Conservation (phyloP, 139 green algal species). For the Coccomyxa sp. region DNA sequence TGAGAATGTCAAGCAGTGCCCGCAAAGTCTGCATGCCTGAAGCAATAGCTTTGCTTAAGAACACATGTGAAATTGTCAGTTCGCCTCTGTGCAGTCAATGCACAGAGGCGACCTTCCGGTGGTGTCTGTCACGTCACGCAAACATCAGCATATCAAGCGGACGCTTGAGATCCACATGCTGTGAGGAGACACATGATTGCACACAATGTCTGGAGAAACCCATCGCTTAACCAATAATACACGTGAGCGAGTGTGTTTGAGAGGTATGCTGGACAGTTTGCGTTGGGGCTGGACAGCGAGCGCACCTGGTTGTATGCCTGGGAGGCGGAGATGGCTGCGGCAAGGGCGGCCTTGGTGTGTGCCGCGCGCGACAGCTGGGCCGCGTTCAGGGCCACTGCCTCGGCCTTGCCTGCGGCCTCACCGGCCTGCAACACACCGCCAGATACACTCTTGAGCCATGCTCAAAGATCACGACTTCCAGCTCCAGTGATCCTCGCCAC, state of each 20-base stretch:
- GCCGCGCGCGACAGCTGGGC: background rate
- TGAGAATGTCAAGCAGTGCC: background rate
- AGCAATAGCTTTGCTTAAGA: background rate
- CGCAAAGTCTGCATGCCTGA: background rate
- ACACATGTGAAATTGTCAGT: too few relatives aligned
- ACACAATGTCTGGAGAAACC: too few relatives aligned
- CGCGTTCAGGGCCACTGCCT: background rate
- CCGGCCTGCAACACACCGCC: background rate
- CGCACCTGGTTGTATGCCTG: constrained; percentile 6
- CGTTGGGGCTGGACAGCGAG: background rate
- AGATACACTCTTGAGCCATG: too few relatives aligned
- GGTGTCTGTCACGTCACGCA: background rate
- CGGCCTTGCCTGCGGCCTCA: constrained; percentile 1
- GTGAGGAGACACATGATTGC: too few relatives aligned
- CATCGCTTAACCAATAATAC: background rate
- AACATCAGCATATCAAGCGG: background rate
- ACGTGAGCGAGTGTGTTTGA: background rate
- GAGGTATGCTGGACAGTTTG: background rate
- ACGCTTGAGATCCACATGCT: background rate
- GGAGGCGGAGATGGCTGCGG: background rate
- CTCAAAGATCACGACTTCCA: too few relatives aligned
- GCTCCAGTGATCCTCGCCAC: too few relatives aligned
- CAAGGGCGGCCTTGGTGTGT: background rate
- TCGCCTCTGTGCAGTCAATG: too few relatives aligned
- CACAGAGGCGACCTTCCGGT: background rate